phyloP scores from a whole-genome alignment of 495 filamentous ascomycete species.

The Filosporella fistucella region DNA sequence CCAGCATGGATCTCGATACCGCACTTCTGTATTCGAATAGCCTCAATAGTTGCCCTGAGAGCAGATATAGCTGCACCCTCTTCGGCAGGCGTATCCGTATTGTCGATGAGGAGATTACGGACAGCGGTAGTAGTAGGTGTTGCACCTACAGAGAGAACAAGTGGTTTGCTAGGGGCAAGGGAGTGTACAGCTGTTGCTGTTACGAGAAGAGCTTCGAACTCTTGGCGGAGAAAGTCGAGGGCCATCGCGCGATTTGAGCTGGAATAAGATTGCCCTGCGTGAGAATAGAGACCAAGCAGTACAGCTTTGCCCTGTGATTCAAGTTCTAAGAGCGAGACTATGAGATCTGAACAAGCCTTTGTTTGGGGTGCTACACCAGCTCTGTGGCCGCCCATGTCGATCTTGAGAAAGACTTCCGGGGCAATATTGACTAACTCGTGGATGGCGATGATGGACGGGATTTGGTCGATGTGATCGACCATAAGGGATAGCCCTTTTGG shows the following conservation, averaged over 20 bases:
- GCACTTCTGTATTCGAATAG: constrained; percentile 27
- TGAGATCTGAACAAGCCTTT: constrained; percentile 41
- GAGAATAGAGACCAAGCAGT: constrained; percentile 70
- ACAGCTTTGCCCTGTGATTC: constrained; percentile 31
- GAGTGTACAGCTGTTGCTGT: constrained; percentile 37
- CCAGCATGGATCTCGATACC: constrained; percentile 67
- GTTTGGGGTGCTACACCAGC: constrained; percentile 61
- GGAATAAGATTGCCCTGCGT: constrained; percentile 71
- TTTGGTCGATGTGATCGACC: constrained; percentile 66
- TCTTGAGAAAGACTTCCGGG: constrained; percentile 64
- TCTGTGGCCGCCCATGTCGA: constrained; percentile 74
- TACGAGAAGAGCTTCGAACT: constrained; percentile 54
- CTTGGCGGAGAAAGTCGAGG: constrained; percentile 49
- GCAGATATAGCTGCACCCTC: constrained; percentile 15
- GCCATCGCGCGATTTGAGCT: constrained; percentile 46
- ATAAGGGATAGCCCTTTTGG: constrained; percentile 56
- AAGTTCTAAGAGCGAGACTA: constrained; percentile 42
- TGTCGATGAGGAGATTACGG: constrained; percentile 24
- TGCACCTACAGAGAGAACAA: constrained; percentile 73
- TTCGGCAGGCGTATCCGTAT: neutral
- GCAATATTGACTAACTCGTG: constrained; percentile 32
- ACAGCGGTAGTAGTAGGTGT: constrained; percentile 70
- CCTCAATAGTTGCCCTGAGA: constrained; percentile 18
- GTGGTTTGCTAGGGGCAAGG: constrained; percentile 22
- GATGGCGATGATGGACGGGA: constrained; percentile 40